A percentile compares a stretch with the other conserved stretches of the same genome.
phyloP scores from a whole-genome alignment of 1,284 basidiomycete genomes.

The Malassezia arunalokei region DNA sequence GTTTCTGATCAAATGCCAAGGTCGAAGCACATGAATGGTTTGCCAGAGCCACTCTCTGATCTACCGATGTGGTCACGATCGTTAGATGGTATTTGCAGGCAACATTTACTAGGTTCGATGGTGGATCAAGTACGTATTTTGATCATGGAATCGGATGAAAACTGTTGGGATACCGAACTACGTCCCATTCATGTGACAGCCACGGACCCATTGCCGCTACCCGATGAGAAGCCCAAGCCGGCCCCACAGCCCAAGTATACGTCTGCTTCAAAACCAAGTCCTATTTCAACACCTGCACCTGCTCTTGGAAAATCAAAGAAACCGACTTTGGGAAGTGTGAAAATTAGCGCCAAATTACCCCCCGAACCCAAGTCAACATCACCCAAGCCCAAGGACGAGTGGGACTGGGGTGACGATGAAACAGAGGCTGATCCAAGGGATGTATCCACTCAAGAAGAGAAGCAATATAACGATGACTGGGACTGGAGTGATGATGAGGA shows the following conservation, averaged over 20 bases:
- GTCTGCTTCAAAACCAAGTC: not conserved
- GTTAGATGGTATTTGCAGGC: not conserved
- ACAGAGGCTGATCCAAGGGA: not conserved
- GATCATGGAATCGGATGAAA: not conserved
- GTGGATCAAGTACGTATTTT: constrained; percentile 1
- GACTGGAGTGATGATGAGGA: constrained; percentile 5
- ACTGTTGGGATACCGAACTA: constrained; percentile 5
- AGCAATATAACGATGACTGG: constrained; percentile 3
- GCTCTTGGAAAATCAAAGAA: constrained; percentile 1
- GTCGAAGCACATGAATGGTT: not conserved
- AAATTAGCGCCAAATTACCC: constrained; percentile 5
- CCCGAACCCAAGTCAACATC: not conserved
- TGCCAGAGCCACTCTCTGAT: constrained; percentile 9
- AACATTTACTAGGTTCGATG: constrained; percentile 2
- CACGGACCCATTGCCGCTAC: not conserved
- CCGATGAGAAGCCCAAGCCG: not conserved
- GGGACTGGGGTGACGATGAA: constrained; percentile 12
- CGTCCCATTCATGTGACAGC: too few relatives aligned
- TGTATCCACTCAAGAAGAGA: not conserved
- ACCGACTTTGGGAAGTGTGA: constrained; percentile 5
- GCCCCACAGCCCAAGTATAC: not conserved
- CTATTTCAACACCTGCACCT: too few relatives aligned
- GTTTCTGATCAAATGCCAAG: constrained; percentile 1
- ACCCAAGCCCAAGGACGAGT: not conserved
- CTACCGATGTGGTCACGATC: constrained; percentile 3